Evolutionary conservation across 257 asterid genomes (phyloP), one percentile per base, ranked within the genome.

Genomic region (Linderniella brevidens): DNA sequence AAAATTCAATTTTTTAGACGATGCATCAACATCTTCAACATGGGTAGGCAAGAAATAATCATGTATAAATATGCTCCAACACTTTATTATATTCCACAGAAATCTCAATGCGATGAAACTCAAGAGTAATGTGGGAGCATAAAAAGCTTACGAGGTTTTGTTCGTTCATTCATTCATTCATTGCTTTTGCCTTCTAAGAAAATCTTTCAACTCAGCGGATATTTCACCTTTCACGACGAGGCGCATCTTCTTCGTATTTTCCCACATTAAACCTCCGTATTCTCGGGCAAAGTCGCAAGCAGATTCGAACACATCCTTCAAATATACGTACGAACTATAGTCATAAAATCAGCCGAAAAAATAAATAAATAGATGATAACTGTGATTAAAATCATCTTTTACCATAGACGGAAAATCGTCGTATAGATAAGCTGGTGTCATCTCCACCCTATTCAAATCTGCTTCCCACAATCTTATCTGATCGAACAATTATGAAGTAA

Each of bases 401-500:
- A 86, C 97, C 82, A 62, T 65, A 13, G 98, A 88, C 25, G 93
- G 92, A 52, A 88, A 81, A 60, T 84, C 95, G 20, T 88, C 98
- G 9, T 66, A 74, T 54, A 65, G 61, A 58, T 80, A 80, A 14
- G 95, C 74, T 17, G 93, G 86, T 0, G 57, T 50, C 65, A 72
- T 64, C 62, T 80, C 95, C 48, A 88, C 80, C 74, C 98, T 85
- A 62, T 88, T 80, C 72, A 88, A 56, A 66, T 84, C 98, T 4
- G 95, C 65, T 74, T 88, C 95, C 98, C 95, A 84, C 74, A 88
- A 58, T 62, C 92, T 76, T 54, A 88, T 74, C 98, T 88, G 90
- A 17, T 54, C 35, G 18, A 40, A 17, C 11, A 54, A 29, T 19
- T 9, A 16, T 4, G 12, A 46, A 46, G 5, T 13, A 11, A 45